phyloP scores from a whole-genome alignment of 257 asterid species.

The Ligustrum vulgare region DNA sequence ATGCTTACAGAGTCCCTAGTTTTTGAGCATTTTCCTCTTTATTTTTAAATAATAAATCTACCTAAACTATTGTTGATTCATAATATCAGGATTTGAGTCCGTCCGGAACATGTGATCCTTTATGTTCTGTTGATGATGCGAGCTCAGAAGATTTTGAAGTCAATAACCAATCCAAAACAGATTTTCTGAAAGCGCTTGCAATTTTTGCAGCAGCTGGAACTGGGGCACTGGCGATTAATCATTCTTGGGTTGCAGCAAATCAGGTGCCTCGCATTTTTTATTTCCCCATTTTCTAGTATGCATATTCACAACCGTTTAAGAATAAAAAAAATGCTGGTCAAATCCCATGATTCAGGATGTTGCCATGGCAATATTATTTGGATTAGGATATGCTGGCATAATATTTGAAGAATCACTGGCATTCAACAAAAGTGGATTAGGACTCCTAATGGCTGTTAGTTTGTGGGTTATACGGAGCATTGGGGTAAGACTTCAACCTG shows the following conservation, averaged over 20 bases:
- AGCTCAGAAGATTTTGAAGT: conserved; percentile 73
- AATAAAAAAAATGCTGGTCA: conserved; percentile 1
- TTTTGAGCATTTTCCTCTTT: neutral
- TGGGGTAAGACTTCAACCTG: conserved; percentile 58
- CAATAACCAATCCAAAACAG: conserved; percentile 78
- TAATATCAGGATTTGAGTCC: conserved; percentile 43
- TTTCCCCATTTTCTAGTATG: conserved; percentile 11
- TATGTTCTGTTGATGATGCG: conserved; percentile 85
- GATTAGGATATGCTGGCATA: conserved; percentile 88
- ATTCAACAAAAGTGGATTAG: conserved; percentile 96
- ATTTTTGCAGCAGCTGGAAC: conserved; percentile 78
- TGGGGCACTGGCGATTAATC: conserved; percentile 86
- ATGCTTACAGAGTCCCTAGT: conserved; percentile 7
- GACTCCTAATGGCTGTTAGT: conserved; percentile 94
- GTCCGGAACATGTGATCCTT: conserved; percentile 88
- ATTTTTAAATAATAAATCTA: neutral
- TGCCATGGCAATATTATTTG: conserved; percentile 88
- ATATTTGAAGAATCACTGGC: conserved; percentile 97
- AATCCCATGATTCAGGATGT: conserved; percentile 62
- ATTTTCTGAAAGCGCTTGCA: conserved; percentile 83
- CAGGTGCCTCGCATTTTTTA: conserved; percentile 54
- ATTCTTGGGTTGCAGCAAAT: conserved; percentile 92
- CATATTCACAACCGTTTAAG: conserved; percentile 7
- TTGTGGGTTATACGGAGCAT: conserved; percentile 94
- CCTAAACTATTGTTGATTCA: conserved; percentile 14